A percentile compares a stretch with the other conserved stretches of the same genome.
Conservation (phyloP, 202 grass and related monocot genomes). For the Setaria viridis region DNA sequence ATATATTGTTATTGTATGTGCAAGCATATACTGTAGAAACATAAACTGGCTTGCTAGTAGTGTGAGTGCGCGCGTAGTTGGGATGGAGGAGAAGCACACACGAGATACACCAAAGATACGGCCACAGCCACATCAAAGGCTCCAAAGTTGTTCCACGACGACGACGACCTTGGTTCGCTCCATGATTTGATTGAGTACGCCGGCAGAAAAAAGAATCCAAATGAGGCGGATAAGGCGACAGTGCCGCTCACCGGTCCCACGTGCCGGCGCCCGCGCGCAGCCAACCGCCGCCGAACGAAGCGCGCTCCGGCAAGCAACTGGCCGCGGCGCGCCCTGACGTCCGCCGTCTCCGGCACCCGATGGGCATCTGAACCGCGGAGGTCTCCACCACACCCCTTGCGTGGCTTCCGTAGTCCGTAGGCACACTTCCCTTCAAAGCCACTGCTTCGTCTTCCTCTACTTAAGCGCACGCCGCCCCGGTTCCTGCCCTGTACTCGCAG, state of each 20-base stretch:
- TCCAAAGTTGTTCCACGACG: too few relatives aligned
- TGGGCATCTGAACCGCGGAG: slow-evolving; percentile 32
- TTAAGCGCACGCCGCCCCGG: neutral
- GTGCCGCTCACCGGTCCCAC: neutral
- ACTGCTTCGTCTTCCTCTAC: slow-evolving; percentile 18
- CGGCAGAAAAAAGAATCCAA: too few relatives aligned
- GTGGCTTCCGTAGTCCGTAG: slow-evolving; percentile 17
- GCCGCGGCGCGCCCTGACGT: neutral
- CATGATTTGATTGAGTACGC: too few relatives aligned
- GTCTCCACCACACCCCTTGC: neutral
- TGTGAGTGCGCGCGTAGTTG: too few relatives aligned
- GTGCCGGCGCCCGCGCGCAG: neutral
- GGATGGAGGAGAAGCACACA: too few relatives aligned
- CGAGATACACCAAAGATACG: too few relatives aligned
- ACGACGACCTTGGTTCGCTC: too few relatives aligned
- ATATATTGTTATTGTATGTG: too few relatives aligned
- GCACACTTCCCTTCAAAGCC: slow-evolving; percentile 46
- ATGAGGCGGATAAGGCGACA: neutral
- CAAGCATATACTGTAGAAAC: too few relatives aligned
- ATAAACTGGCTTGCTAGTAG: too few relatives aligned
- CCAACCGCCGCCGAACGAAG: slow-evolving; percentile 16
- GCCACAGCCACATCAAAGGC: too few relatives aligned
- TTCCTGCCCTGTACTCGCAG: neutral
- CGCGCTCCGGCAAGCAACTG: slow-evolving; percentile 15
- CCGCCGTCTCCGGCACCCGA: slow-evolving; percentile 17